Evolutionary conservation across 495 filamentous ascomycete species (phyloP), one percentile per base, ranked within the genome.

Genomic region (Aspergillus sclerotiicarbonarius): DNA sequence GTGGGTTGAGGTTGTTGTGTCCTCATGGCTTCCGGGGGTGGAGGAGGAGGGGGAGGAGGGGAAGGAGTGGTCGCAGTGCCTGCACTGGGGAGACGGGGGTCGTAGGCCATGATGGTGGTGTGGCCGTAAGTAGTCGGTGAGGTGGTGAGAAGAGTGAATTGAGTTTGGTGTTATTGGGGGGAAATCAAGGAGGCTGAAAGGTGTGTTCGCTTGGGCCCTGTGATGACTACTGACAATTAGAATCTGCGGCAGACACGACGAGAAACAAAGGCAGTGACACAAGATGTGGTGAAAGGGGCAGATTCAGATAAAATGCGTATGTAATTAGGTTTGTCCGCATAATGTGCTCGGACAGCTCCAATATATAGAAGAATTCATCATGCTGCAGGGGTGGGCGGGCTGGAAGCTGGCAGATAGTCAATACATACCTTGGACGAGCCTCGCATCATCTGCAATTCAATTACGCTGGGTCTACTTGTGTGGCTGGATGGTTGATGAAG

Each of bases 311-410:
- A 76, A 76, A 76, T 71, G 76, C 76, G 79, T 76, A 78, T 80
- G 73, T 71, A 71, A 71, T 44, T 72, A 67, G 25, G 64, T 73
- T 76, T 77, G 64, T 80, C 71, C 75, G 69, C 78, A 74, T 79
- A 75, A 71, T 72, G 70, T 73, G 75, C 83, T 93, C 88, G 86
- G 92, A 97, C 91, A 97, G 92, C 92, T 97, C 92, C 92, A 97
- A 96, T 96, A 95, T 80, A 69, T 71, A 67, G 68, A 71, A 68
- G 66, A 66, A 67, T 62, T 88, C 85, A 88, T 89, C 86, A 87
- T 76, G 62, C 52, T 67, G 61, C 56, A 59, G 31, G 13, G 32
- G 8, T 9, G 39, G 51, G 32, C 43, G 32, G 52, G 39, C 37
- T 51, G 49, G 47, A 48, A 49, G 20, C 32, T 20, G 48, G 54